Percentiles rank a stretch among this genome's conserved stretches.
These are phyloP conservation scores for Chenopodium berlandieri DNA, from an alignment of 148 eudicot species.

Conservation along the genomic window DNA sequence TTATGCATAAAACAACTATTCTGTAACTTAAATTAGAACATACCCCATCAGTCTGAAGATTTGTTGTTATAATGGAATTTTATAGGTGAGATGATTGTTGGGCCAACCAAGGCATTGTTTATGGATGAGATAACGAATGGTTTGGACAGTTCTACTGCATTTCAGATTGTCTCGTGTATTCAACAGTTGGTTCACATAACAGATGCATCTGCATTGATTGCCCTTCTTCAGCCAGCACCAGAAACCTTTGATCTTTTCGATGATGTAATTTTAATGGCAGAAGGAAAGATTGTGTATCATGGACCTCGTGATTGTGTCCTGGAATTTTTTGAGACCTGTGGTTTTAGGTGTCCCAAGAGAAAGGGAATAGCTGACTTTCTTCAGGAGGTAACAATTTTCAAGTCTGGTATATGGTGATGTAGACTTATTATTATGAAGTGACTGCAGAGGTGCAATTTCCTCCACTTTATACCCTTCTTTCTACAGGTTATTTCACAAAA, in stretches of 20 bases:
- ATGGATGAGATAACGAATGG: slow-evolving; percentile 98
- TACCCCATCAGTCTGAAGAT: not conserved
- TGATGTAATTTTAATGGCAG: slow-evolving; percentile 79
- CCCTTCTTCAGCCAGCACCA: slow-evolving; percentile 93
- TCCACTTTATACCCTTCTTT: not conserved
- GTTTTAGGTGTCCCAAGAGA: slow-evolving; percentile 79
- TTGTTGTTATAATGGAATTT: slow-evolving; percentile 6
- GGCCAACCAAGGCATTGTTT: slow-evolving; percentile 68
- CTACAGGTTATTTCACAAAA: slow-evolving; percentile 71
- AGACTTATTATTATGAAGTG: not conserved
- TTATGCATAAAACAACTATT: not conserved
- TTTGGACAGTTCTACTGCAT: slow-evolving; percentile 85
- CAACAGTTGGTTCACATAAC: slow-evolving; percentile 70
- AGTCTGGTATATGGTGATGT: not conserved
- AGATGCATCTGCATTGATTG: slow-evolving; percentile 61
- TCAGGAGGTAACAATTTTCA: slow-evolving; percentile 57
- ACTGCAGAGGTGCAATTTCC: not conserved
- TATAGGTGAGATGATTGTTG: slow-evolving; percentile 91
- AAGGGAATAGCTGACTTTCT: slow-evolving; percentile 89
- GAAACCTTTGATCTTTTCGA: slow-evolving; percentile 82
- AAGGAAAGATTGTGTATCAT: slow-evolving; percentile 81
- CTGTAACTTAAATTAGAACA: not conserved
- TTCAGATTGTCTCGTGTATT: slow-evolving; percentile 64
- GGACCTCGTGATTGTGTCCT: slow-evolving; percentile 54
- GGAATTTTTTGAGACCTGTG: slow-evolving; percentile 57